Conservation (phyloP, 345 rosid genomes). For the Xanthoceras sorbifolium region DNA sequence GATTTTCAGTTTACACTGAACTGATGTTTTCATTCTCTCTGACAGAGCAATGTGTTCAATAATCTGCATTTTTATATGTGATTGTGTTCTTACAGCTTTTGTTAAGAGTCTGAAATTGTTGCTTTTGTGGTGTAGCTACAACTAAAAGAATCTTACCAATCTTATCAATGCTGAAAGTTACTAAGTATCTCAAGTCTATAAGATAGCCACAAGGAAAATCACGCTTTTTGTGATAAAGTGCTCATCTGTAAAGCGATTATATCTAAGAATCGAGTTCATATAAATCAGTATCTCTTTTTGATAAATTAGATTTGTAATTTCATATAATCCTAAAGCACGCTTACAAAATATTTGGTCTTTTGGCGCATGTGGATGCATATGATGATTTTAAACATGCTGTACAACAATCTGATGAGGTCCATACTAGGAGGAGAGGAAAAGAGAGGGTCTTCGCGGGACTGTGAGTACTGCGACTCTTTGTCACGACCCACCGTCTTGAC, state of each 20-base stretch:
- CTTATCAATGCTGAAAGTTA: not conserved
- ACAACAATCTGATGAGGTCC: too few species aligned
- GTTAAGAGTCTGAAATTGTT: not conserved
- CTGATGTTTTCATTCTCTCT: too few species aligned
- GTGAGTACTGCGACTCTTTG: too few species aligned
- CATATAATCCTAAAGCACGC: not conserved
- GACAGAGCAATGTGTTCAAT: not conserved
- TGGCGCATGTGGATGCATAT: not conserved
- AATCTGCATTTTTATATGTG: not conserved
- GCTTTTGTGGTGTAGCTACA: not conserved
- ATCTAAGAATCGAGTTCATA: not conserved
- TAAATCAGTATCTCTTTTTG: not conserved
- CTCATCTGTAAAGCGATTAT: too few species aligned
- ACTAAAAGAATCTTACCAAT: not conserved
- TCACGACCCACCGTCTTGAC: too few species aligned
- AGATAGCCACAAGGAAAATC: too few species aligned
- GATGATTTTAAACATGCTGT: not conserved
- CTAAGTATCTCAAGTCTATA: too few species aligned
- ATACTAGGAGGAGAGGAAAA: too few species aligned
- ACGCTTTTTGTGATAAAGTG: too few species aligned
- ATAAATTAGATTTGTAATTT: not conserved
- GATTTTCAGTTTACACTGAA: too few species aligned
- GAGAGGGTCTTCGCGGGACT: too few species aligned
- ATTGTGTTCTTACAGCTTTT: not conserved
- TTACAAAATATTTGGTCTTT: not conserved